Conservation (phyloP, 106 monocot genomes). For the Posidonia australis region DNA sequence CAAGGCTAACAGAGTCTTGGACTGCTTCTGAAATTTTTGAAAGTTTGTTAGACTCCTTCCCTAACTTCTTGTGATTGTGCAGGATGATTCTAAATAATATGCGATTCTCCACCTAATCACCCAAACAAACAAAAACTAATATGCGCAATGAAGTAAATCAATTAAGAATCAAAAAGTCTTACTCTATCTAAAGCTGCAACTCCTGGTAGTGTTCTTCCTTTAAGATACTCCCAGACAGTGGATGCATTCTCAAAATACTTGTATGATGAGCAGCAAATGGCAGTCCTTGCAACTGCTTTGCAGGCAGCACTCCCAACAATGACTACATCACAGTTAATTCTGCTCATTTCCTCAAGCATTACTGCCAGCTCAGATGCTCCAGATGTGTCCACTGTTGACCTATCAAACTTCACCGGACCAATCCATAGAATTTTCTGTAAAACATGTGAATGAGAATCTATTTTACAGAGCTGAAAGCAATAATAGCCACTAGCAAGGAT, state of each 20-base stretch:
- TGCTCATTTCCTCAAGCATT: conserved; percentile 47
- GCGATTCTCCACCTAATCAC: too few relatives aligned
- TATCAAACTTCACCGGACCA: conserved; percentile 50
- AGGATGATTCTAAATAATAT: too few relatives aligned
- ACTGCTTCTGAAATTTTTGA: neutral
- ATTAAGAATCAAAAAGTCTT: conserved; percentile 9
- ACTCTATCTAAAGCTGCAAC: conserved; percentile 90
- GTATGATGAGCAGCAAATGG: conserved; percentile 10
- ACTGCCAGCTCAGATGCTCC: conserved; percentile 38
- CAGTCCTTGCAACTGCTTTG: conserved; percentile 19
- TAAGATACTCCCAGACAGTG: conserved; percentile 76
- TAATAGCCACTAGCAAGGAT: neutral
- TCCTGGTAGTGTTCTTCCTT: conserved; percentile 63
- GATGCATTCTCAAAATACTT: conserved; percentile 50
- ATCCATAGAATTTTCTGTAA: conserved; percentile 78
- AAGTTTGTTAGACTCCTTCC: neutral
- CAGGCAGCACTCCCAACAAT: conserved; percentile 56
- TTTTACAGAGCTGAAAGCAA: neutral
- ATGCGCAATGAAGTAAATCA: neutral
- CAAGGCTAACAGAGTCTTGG: too few relatives aligned
- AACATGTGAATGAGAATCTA: neutral
- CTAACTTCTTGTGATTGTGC: too few relatives aligned
- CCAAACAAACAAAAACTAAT: too few relatives aligned
- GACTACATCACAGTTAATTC: conserved; percentile 44
- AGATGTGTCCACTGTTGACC: conserved; percentile 12